Base-by-base conservation (phyloP, 169 alveolate genomes). In the Cryptosporidium ubiquitum region DNA sequence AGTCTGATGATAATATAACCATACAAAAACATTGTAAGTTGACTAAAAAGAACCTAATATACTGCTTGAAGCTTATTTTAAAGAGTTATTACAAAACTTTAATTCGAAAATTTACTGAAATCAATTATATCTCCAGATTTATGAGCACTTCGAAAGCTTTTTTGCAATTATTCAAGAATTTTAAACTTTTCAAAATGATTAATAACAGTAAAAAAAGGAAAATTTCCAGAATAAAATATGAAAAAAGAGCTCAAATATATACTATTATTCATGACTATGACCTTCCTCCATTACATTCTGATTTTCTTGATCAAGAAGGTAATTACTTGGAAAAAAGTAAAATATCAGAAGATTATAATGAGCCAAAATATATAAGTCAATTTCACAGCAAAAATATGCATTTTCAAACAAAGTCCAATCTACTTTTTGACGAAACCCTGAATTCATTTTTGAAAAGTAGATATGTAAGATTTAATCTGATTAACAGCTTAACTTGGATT, bases 371-470 rank as follows among this genome's bases (percentile, higher is more conserved):
- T 14, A 47, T 47, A 14, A 47, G 55, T 47, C 23, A 47, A 47
- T 47, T 26, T 9, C 35, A 55, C 18, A 55, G 16, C 9, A 20
- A 55, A 10, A 10, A 7, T 2, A 26, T 0, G 1, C 1, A 55
- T 26, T 55, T 20, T 5, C 66, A 55, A 10, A 31, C 35, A 0
- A 69, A 29, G 16, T 60, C 89, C 29, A 66, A 42, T 23, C 16
- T 79, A n/a, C 69, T 79, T 26, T 79, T 79, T 79, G 75, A 64
- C 44, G 89, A 79, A 16, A 61, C 68, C 4, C 40, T 79, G 16
- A 26, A 37, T 7, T 29, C 5, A 6, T 79, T 79, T 5, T 23
- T 79, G 39, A 58, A 26, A 31, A 79, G 75, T 42, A 61, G 64
- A 44, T 33, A 47, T 39, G 64, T 79, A 5, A 58, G 68, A 35